Base-by-base conservation (phyloP, 2,329 filamentous ascomycete species). In the Neophaeococcomyces mojaviensis region DNA sequence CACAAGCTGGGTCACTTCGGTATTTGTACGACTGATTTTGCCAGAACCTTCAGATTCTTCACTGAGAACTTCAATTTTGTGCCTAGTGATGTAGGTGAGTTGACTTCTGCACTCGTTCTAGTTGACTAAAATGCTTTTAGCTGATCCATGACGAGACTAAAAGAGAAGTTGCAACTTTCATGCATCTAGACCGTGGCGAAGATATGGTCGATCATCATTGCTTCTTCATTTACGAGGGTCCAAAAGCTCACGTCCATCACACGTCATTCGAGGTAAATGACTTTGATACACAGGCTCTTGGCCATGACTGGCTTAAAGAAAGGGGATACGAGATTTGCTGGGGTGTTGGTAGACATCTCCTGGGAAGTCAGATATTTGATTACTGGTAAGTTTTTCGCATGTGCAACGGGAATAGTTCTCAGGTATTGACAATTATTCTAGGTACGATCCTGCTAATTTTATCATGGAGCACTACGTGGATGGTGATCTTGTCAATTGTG, bases 391-490 rank as follows among this genome's bases (percentile, higher is more conserved):
- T n/a, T n/a, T n/a, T n/a, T n/a, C n/a, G n/a, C n/a, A n/a, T n/a
- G n/a, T n/a, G n/a, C n/a, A n/a, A n/a, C n/a, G n/a, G n/a, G n/a
- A n/a, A n/a, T n/a, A n/a, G n/a, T n/a, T n/a, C n/a, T n/a, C n/a
- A n/a, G n/a, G n/a, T n/a, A n/a, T n/a, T n/a, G n/a, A n/a, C n/a
- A n/a, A n/a, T n/a, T n/a, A n/a, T n/a, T n/a, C n/a, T n/a, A n/a
- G n/a, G n/a, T 81, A 77, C 57, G 81, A 84, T 62, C 74, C 76
- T 0, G 71, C 68, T 2, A 68, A 70, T 0, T 81, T 82, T 58
- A 82, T 84, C 62, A 66, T 84, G 57, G 80, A 84, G 64, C 80
- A 84, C 61, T 86, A 86, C 55, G 77, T 81, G 13, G 82, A 86
- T 59, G 82, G 82, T 1, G 82, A 86, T 62, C 55, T 54, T n/a